These are phyloP conservation scores for Cryptococcus neoformans DNA, from an alignment of 1,284 basidiomycete genomes.

Conservation along the genomic window DNA sequence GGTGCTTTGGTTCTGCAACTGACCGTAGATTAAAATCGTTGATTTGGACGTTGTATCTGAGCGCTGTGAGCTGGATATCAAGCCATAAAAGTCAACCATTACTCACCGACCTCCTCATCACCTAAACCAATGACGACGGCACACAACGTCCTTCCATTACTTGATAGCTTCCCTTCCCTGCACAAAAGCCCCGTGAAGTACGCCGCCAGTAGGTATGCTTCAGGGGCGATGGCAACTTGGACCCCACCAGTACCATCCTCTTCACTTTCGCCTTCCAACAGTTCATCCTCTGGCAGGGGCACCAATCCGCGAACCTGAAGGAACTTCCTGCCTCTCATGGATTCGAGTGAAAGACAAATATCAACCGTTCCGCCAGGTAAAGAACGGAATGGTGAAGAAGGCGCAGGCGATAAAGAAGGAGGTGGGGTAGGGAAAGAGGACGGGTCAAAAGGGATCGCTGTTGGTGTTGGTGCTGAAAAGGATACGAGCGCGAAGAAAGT, in stretches of 20 bases:
- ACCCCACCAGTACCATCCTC: conserved; percentile 27
- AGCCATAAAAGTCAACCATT: too few relatives aligned
- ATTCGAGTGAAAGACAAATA: conserved; percentile 48
- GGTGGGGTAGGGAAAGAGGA: conserved; percentile 3
- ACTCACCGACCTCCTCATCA: conserved; percentile 33
- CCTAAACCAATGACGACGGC: conserved; percentile 44
- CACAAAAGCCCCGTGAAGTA: conserved; percentile 36
- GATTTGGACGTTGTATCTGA: conserved; percentile 22
- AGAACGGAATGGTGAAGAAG: conserved; percentile 25
- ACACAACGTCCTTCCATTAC: conserved; percentile 29
- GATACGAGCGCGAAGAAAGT: conserved; percentile 40
- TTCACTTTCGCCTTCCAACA: conserved; percentile 26
- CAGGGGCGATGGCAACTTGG: conserved; percentile 36
- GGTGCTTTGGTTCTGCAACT: conserved; percentile 2
- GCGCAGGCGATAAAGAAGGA: not conserved
- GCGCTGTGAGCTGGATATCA: too few relatives aligned
- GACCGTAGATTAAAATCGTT: conserved; percentile 38
- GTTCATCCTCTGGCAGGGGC: conserved; percentile 30
- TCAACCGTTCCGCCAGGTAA: conserved; percentile 36
- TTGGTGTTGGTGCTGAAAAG: conserved; percentile 24
- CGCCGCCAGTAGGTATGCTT: conserved; percentile 33
- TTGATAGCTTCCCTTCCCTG: conserved; percentile 17
- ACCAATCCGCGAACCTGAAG: conserved; percentile 38
- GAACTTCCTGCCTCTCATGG: conserved; percentile 44
- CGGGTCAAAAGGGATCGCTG: conserved; percentile 19